These are phyloP conservation scores for Fraxinus ornus DNA, from an alignment of 305 asterid genomes.

Conservation along the genomic window DNA sequence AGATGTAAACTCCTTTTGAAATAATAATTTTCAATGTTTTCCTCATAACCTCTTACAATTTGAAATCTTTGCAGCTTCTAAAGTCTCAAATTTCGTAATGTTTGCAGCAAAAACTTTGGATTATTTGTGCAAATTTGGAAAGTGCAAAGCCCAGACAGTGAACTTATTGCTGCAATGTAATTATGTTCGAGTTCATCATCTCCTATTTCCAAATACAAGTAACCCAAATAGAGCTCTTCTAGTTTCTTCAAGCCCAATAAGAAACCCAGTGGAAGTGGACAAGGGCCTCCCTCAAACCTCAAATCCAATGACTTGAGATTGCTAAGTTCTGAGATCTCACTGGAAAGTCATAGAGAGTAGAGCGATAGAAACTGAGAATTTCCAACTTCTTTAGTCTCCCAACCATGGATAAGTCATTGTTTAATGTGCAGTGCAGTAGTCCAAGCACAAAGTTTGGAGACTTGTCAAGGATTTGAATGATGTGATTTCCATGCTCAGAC, in stretches of 20 bases:
- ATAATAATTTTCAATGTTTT: background rate
- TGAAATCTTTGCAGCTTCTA: background rate
- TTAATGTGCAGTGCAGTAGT: background rate
- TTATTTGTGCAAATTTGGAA: no score
- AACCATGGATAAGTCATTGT: conserved; percentile 5
- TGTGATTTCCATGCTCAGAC: background rate
- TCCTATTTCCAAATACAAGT: background rate
- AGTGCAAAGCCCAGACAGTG: no score
- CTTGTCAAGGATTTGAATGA: background rate
- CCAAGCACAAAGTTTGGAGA: conserved; percentile 28
- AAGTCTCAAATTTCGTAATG: background rate
- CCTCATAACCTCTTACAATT: background rate
- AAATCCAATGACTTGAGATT: conserved; percentile 14
- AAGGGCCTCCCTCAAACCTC: background rate
- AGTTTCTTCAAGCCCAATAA: background rate
- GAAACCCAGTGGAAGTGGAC: conserved; percentile 13
- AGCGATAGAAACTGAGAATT: conserved; percentile 21
- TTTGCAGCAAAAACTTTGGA: no score
- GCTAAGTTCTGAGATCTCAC: background rate
- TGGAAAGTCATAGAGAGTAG: background rate
- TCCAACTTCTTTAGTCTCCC: conserved; percentile 23
- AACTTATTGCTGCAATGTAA: background rate
- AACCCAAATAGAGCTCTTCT: conserved; percentile 21
- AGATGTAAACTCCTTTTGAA: background rate
- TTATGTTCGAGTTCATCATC: background rate